Base-by-base conservation (phyloP, 1,284 basidiomycete genomes). In the Stygiomarasmius scandens region DNA sequence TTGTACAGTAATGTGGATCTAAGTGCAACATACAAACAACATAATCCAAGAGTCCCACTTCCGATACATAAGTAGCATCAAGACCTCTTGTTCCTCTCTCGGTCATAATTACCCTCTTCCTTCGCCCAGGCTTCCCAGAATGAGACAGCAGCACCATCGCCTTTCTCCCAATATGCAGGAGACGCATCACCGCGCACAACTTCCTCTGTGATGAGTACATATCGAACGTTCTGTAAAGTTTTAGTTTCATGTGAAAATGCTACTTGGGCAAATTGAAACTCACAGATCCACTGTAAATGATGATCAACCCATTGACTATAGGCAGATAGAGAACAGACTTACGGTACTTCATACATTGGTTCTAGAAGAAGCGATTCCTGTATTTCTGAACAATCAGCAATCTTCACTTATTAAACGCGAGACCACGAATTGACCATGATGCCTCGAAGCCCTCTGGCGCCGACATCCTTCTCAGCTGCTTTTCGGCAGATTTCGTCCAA, bases 311-410 rank as follows among this genome's bases (percentile, higher is more conserved):
- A 36, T 24, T 41, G 43, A 52, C 23, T 23, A 56, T 12, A 10
- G 54, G 58, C 27, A 52, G 22, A 2, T 38, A 24, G 20, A 41
- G 52, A 32, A 52, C 14, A 25, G n/a, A 87, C 93, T 85, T 71
- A 95, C 93, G 85, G 93, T 67, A 83, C 89, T 76, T 96, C 93
- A 69, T 92, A 96, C 93, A 96, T 96, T 0, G 92, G 80, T 56
- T 96, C 93, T 52, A 94, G 71, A 43, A 95, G 74, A 3, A 96
- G 70, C 6, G 81, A 71, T 73, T 96, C 94, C 87, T 94, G 19
- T 56, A 46, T 49, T 19, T 45, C 2, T 3, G 29, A 62, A 38
- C 60, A 46, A 55, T 58, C 29, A 55, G 38, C 32, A 16, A 29
- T 20, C 32, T 36, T 19, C 25, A 16, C 27, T 45, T 55, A 55